phyloP scores from a whole-genome alignment of 1,139 yeast genomes.

The Insectozyma bohioensis region DNA sequence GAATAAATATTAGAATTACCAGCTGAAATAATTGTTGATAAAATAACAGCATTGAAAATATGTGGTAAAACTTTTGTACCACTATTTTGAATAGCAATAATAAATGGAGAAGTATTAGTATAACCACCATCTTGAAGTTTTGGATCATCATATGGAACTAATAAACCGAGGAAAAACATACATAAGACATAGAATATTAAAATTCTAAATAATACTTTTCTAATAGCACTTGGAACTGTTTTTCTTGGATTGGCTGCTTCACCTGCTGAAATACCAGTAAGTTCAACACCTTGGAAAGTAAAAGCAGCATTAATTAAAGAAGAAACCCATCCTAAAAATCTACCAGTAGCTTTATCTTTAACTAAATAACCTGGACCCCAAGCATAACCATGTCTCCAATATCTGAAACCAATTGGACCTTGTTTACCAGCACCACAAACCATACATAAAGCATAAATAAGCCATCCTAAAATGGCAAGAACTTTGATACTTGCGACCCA shows the following conservation, averaged over 20 bases:
- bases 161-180: slow-evolving; percentile 76
- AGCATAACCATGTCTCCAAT: slow-evolving; percentile 94
- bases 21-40: slow-evolving; percentile 70
- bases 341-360: slow-evolving; percentile 45
- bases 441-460: slow-evolving; percentile 64
- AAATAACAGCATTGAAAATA: slow-evolving; percentile 73
- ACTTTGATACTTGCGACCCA: slow-evolving; percentile 64
- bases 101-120: slow-evolving; percentile 51
- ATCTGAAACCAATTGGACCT: slow-evolving; percentile 79
- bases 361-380: slow-evolving; percentile 64
- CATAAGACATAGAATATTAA: slow-evolving; percentile 77
- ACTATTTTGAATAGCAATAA: slow-evolving; percentile 60
- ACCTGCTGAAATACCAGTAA: slow-evolving; percentile 87
- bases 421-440: slow-evolving; percentile 71
- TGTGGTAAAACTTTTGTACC: slow-evolving; percentile 70
- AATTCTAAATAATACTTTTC: slow-evolving; percentile 79
- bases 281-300: slow-evolving; percentile 78
- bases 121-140: slow-evolving; percentile 28
- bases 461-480: slow-evolving; percentile 69
- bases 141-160: slow-evolving; percentile 77
- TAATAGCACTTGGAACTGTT: slow-evolving; percentile 66
- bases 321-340: slow-evolving; percentile 67
- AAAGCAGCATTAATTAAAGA: slow-evolving; percentile 69
- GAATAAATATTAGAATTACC: slow-evolving; percentile 81
- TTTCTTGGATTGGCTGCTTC: slow-evolving; percentile 81